Conservation (phyloP, 768 basidiomycete genomes). For the Galerina sulciceps region DNA sequence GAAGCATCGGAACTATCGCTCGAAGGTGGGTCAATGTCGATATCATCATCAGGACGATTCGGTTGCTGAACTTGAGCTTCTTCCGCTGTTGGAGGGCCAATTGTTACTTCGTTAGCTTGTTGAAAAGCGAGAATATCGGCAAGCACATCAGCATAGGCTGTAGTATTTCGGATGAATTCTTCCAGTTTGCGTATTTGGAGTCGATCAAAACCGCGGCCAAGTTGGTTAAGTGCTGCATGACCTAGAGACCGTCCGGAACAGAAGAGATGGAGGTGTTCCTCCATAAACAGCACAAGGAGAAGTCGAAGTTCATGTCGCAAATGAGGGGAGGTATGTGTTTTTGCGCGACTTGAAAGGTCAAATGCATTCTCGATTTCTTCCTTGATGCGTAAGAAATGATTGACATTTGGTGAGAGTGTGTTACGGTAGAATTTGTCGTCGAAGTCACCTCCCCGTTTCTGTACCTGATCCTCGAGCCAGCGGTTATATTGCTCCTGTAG, state of each 20-base stretch:
- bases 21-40: background rate
- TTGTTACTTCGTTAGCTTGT: no score
- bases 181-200: conserved; percentile 8
- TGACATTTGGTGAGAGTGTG: conserved; percentile 27
- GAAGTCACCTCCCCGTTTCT: conserved; percentile 23
- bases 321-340: conserved; percentile 22
- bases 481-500: conserved; percentile 30
- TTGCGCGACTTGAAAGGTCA: conserved; percentile 6
- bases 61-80: no score
- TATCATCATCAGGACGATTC: no score
- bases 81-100: no score
- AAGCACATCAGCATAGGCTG: background rate
- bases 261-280: conserved; percentile 23
- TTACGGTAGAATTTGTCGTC: conserved; percentile 22
- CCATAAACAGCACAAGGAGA: conserved; percentile 18
- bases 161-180: conserved; percentile 1
- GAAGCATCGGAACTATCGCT: background rate
- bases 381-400: conserved; percentile 23
- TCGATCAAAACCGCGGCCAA: conserved; percentile 10
- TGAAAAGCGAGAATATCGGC: background rate
- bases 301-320: conserved; percentile 15
- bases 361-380: conserved; percentile 23
- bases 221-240: conserved; percentile 16
- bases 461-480: conserved; percentile 21
- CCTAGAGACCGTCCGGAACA: conserved; percentile 17